These are phyloP conservation scores for Sugiyamaella valdiviana DNA, from an alignment of 805 yeast species.

Conservation along the genomic window DNA sequence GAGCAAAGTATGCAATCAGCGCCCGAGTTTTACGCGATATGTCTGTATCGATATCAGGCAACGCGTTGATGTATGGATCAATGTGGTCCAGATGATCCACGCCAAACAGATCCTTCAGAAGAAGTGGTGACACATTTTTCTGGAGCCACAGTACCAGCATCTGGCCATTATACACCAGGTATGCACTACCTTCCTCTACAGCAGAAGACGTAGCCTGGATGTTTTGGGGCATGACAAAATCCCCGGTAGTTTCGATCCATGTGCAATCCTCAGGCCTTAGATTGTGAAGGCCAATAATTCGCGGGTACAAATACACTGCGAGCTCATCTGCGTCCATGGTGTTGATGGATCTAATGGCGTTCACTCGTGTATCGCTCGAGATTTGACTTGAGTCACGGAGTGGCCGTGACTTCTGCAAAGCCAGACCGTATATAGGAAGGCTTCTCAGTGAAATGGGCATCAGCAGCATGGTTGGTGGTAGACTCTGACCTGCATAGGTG, in stretches of 20 bases:
- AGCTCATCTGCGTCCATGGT: slow-evolving; percentile 51
- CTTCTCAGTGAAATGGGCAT: slow-evolving; percentile 76
- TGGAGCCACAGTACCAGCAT: slow-evolving; percentile 60
- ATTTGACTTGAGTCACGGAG: slow-evolving; percentile 46
- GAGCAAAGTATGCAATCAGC: slow-evolving; percentile 51
- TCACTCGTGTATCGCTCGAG: slow-evolving; percentile 59
- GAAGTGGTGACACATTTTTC: slow-evolving; percentile 55
- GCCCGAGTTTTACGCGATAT: slow-evolving; percentile 64
- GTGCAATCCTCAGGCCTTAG: slow-evolving; percentile 53
- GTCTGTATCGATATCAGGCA: slow-evolving; percentile 66
- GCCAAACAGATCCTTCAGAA: slow-evolving; percentile 73
- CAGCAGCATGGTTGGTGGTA: slow-evolving; percentile 56
- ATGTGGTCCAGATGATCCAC: slow-evolving; percentile 41
- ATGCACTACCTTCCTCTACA: slow-evolving; percentile 64
- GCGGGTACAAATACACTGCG: slow-evolving; percentile 69
- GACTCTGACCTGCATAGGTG: slow-evolving; percentile 33
- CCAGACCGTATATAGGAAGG: slow-evolving; percentile 58
- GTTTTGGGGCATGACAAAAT: slow-evolving; percentile 46
- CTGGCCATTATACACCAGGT: slow-evolving; percentile 66
- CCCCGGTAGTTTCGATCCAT: slow-evolving; percentile 33
- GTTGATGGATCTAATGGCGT: slow-evolving; percentile 46
- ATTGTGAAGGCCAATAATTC: slow-evolving; percentile 65
- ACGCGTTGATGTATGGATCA: slow-evolving; percentile 45
- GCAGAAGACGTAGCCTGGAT: slow-evolving; percentile 39
- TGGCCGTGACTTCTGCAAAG: slow-evolving; percentile 64